Conservation (phyloP, 148 eudicot genomes). For the Rhododendron kiyosumense region DNA sequence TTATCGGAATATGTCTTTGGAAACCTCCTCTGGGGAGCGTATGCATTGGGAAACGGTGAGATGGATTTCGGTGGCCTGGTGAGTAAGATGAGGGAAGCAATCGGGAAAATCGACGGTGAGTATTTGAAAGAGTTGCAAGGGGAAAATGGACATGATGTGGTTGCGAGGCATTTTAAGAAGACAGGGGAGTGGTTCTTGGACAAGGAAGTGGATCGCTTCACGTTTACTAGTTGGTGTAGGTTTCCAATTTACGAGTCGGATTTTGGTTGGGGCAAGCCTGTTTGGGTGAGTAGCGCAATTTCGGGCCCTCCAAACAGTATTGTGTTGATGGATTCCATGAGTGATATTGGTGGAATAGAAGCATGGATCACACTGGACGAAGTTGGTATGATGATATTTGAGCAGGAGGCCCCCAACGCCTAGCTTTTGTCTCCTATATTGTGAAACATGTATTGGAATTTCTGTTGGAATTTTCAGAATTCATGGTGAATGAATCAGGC, state of each 20-base stretch:
- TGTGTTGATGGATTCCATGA: conserved; percentile 25
- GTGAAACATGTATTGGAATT: neutral
- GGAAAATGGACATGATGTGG: conserved; percentile 9
- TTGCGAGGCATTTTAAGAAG: neutral
- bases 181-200: neutral
- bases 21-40: conserved; percentile 15
- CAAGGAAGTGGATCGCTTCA: neutral
- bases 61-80: conserved; percentile 10
- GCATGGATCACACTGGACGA: conserved; percentile 40
- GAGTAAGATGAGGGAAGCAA: conserved; percentile 12
- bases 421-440: neutral
- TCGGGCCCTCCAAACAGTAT: conserved; percentile 10
- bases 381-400: neutral
- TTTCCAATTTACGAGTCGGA: conserved; percentile 32
- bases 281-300: conserved; percentile 29
- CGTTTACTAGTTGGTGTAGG: conserved; percentile 37
- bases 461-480: too few relatives aligned
- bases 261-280: conserved; percentile 45
- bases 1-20: conserved; percentile 20
- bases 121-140: neutral
- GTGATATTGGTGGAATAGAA: conserved; percentile 29
- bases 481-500: too few relatives aligned
- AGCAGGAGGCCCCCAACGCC: neutral
- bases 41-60: neutral
- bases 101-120: conserved; percentile 5